A percentile compares a stretch with the other conserved stretches of the same genome.
Evolutionary conservation across 305 asterid species (phyloP).

Genomic region (Stenogyne calaminthoides): DNA sequence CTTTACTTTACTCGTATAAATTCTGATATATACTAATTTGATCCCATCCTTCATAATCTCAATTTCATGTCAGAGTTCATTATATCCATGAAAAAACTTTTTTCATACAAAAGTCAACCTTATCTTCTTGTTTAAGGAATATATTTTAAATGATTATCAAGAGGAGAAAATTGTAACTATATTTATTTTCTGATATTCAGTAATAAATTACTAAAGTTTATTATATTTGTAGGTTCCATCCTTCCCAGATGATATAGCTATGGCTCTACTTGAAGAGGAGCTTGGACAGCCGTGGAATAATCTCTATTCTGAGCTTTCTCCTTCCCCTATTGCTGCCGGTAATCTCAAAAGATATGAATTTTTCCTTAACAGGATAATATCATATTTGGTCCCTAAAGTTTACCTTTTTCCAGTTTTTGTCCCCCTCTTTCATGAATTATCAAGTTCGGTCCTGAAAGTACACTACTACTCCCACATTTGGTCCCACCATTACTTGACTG

Average conservation of each 20-base stretch:
- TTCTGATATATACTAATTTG: not conserved
- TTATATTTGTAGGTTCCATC: conserved; percentile 76
- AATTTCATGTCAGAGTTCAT: conserved; percentile 1
- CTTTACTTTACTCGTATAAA: not conserved
- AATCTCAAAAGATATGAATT: conserved; percentile 39
- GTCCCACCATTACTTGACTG: too few species aligned
- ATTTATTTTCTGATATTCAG: conserved; percentile 12
- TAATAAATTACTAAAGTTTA: conserved; percentile 18
- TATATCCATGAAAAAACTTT: not conserved
- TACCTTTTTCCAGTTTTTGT: too few species aligned
- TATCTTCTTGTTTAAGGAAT: conserved; percentile 5
- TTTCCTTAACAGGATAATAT: not conserved
- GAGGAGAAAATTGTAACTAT: conserved; percentile 2
- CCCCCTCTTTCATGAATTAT: too few species aligned
- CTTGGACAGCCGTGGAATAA: conserved; percentile 94
- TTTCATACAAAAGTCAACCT: conserved; percentile 1
- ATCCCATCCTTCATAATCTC: not conserved
- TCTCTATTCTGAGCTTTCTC: conserved; percentile 86
- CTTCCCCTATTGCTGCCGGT: conserved; percentile 99
- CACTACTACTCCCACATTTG: too few species aligned
- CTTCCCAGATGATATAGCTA: conserved; percentile 96
- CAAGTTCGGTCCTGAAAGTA: too few species aligned
- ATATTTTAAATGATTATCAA: conserved; percentile 1
- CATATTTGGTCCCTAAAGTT: too few species aligned
- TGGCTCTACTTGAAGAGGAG: conserved; percentile 97